Conservation (phyloP, 129 eudicot species). For the Arctium lappa region DNA sequence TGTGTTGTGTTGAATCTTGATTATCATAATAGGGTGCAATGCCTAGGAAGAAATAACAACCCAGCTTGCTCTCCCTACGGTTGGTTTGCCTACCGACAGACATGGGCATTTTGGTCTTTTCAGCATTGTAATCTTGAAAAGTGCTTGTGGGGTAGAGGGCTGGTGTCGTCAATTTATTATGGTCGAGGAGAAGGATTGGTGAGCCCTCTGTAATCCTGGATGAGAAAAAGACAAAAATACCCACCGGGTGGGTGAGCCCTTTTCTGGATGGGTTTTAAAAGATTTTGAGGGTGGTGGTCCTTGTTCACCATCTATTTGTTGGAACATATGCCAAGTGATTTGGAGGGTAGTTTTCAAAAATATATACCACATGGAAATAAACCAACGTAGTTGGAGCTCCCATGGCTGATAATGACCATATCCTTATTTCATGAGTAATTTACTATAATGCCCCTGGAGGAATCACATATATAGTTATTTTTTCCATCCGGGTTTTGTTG, state of each 20-base stretch:
- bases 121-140: conserved; percentile 12
- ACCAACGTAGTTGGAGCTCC: background rate
- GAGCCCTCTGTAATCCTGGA: background rate
- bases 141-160: conserved; percentile 12
- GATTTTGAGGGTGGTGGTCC: conserved; percentile 12
- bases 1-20: background rate
- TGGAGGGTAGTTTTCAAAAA: background rate
- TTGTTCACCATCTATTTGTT: conserved; percentile 9
- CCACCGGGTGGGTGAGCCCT: background rate
- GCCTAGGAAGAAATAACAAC: background rate
- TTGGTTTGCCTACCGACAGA: conserved; percentile 8
- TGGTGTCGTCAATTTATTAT: conserved; percentile 18
- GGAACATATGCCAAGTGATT: background rate
- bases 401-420: background rate
- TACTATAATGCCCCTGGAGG: background rate
- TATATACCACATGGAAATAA: background rate
- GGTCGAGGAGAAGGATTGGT: conserved; percentile 2
- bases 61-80: background rate
- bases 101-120: conserved; percentile 18
- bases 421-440: background rate
- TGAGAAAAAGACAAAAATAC: conserved; percentile 18
- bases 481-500: background rate
- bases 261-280: conserved; percentile 17
- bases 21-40: background rate
- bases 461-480: background rate